Conservation (phyloP, 306 rosid species). For the Cyclanthera cordifolia region DNA sequence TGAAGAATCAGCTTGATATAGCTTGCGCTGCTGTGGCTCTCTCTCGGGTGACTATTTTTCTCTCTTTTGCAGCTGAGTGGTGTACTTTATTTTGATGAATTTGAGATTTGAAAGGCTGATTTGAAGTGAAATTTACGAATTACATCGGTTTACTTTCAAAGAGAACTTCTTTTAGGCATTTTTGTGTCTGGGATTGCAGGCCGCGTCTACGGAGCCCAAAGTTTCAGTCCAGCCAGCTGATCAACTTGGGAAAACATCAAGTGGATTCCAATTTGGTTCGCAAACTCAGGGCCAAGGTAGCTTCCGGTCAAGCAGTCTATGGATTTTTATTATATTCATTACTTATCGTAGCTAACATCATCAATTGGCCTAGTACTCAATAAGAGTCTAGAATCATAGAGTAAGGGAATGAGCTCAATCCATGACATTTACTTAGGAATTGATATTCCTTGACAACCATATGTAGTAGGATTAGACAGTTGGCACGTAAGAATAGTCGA, state of each 20-base stretch:
- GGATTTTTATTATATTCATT: background rate
- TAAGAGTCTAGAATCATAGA: too few species aligned
- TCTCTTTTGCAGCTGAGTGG: background rate
- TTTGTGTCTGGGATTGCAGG: constrained; percentile 20
- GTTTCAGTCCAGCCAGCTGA: constrained; percentile 19
- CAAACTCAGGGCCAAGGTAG: constrained; percentile 22
- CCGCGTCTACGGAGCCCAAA: constrained; percentile 24
- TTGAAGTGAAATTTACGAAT: background rate
- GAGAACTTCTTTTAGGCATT: background rate
- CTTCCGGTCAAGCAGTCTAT: background rate
- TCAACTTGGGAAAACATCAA: constrained; percentile 9
- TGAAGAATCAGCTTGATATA: constrained; percentile 38
- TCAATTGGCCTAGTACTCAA: too few species aligned
- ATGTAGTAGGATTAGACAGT: too few species aligned
- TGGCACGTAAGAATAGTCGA: too few species aligned
- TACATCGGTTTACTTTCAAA: background rate
- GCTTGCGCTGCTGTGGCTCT: constrained; percentile 50
- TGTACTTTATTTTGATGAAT: background rate
- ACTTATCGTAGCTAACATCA: background rate
- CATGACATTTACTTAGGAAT: background rate
- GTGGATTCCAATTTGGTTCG: constrained; percentile 24
- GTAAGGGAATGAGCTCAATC: too few species aligned
- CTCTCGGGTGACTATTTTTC: constrained; percentile 25
- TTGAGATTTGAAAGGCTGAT: background rate
- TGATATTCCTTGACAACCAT: too few species aligned